A percentile compares a stretch with the other conserved stretches of the same genome.
phyloP scores from a whole-genome alignment of 768 basidiomycete genomes.

The Lactifluus subvellereus region DNA sequence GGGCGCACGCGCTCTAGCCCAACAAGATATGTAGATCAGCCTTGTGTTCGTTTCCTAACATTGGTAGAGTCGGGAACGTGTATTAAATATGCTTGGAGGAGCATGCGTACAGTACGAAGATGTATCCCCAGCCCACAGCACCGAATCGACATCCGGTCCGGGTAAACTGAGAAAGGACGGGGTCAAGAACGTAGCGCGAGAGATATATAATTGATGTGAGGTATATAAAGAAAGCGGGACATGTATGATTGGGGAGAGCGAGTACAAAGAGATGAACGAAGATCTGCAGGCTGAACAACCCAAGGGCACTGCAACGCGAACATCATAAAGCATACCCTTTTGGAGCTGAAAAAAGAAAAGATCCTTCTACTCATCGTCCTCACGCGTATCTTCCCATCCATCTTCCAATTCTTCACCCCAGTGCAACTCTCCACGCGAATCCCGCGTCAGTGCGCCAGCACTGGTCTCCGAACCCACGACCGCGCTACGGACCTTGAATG shows the following conservation, averaged over 20 bases:
- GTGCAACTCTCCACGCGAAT: not conserved
- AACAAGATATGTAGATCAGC: not conserved
- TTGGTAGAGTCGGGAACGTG: not conserved
- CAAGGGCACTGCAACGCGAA: not conserved
- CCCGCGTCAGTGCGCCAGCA: not conserved
- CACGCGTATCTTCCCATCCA: constrained; percentile 5
- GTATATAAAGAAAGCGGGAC: not conserved
- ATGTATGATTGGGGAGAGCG: not conserved
- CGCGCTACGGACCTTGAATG: not conserved
- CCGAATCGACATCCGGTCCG: not conserved
- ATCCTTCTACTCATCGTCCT: not conserved
- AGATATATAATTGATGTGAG: not conserved
- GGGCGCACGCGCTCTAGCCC: not conserved
- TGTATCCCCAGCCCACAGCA: not conserved
- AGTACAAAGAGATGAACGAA: not conserved
- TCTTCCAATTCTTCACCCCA: not conserved
- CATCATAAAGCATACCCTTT: not conserved
- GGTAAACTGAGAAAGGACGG: not conserved
- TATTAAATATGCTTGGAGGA: not conserved
- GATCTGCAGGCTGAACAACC: not conserved
- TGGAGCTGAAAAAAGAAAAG: not conserved
- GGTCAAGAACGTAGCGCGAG: not conserved
- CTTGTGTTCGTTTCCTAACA: not conserved
- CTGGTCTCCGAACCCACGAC: not conserved
- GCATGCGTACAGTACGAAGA: not conserved